Base-by-base conservation (phyloP, 2,329 filamentous ascomycete species). In the Ophiostoma triangulosporum region DNA sequence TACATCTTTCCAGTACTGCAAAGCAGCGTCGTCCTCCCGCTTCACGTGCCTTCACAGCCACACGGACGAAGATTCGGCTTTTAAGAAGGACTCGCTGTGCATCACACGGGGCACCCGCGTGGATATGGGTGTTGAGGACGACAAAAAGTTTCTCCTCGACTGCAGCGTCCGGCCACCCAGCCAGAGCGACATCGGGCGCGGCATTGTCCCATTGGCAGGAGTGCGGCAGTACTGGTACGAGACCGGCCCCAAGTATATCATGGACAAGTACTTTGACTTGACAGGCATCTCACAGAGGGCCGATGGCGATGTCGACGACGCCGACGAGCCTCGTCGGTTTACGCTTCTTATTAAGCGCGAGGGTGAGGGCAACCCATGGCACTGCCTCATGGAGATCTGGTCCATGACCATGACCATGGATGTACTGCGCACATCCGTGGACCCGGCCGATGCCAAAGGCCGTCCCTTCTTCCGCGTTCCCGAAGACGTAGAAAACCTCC, bases 341-440 rank as follows among this genome's bases (percentile, higher is more conserved):
- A 54, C 52, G 6, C 40, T 60, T 5, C 45, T 60, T 4, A 17
- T 60, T 35, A 58, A 60, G 49, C 58, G 58, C 20, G 58, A 60
- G 27, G 55, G 54, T 38, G 52, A 53, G 35, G 22, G n/a, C 31
- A 57, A 58, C 48, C 52, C 48, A 9, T 60, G 58, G 57, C 58
- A 58, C 36, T 57, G 52, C 17, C 48, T 60, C 20, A 56, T 60
- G 50, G 58, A 60, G 48, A 57, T 60, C 43, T 56, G 54, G 58
- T 55, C 57, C 17, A 51, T 56, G 55, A 15, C 54, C 46, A 55
- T 56, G 55, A 56, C 58, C 6, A 35, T 60, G n/a, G 58, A 60
- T 33, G 57, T 57, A 17, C 49, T 60, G 51, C 54, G 55, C 29
- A 53, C 56, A n/a, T 22, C 52, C 9, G 48, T 27, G 14, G 54